Evolutionary conservation across 768 basidiomycete genomes (phyloP).

Genomic region (Podaxis mareebaensis): DNA sequence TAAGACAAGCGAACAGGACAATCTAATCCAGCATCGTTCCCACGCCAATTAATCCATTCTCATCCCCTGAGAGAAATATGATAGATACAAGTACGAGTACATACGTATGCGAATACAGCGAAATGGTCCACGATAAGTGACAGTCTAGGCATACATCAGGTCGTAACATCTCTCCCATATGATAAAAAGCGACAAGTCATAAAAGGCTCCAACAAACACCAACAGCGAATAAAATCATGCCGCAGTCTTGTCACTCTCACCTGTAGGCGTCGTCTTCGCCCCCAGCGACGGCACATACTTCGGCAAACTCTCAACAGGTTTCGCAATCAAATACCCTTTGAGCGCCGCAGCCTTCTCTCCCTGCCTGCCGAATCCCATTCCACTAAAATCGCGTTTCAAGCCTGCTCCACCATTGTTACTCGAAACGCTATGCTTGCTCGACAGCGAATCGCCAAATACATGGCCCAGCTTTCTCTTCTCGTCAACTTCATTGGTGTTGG

Average conservation of each 20-base stretch:
- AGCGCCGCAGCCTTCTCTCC: constrained; percentile 77
- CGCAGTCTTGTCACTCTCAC: neutral
- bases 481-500: neutral
- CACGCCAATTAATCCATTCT: neutral
- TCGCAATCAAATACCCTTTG: constrained; percentile 46
- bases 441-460: constrained; percentile 5
- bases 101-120: neutral
- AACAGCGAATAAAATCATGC: neutral
- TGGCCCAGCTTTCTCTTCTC: constrained; percentile 17
- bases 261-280: neutral
- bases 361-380: constrained; percentile 72
- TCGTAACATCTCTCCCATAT: neutral
- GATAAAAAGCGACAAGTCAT: neutral
- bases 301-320: constrained; percentile 31
- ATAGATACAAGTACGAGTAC: neutral
- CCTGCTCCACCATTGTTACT: constrained; percentile 33
- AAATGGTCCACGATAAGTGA: neutral
- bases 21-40: neutral
- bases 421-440: constrained; percentile 17
- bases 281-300: constrained; percentile 17
- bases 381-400: constrained; percentile 27
- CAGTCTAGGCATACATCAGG: neutral
- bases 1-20: neutral
- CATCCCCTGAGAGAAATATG: neutral
- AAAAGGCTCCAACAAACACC: neutral